Evolutionary conservation across 306 rosid genomes (phyloP).

Genomic region (Alnus rubra): DNA sequence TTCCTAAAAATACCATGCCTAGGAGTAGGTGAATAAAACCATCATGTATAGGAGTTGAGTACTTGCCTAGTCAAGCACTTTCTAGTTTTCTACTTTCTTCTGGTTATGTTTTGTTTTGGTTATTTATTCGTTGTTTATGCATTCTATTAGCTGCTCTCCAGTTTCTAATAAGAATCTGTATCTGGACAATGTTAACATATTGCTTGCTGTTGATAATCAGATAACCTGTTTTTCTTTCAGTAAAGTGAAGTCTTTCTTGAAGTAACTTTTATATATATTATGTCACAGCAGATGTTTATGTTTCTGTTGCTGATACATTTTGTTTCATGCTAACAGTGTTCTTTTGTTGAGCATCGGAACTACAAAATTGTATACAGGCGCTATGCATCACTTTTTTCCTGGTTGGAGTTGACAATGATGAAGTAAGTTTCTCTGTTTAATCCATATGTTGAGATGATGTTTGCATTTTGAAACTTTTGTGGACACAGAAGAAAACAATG

Average conservation of each 20-base stretch:
- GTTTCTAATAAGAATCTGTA: background rate
- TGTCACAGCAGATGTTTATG: slow-evolving; percentile 1
- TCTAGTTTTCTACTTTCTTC: slow-evolving; percentile 2
- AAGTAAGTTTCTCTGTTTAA: slow-evolving; percentile 45
- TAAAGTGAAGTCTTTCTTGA: background rate
- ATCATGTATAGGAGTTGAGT: background rate
- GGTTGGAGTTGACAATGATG: slow-evolving; percentile 92
- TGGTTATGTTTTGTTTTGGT: background rate
- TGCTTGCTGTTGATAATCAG: background rate
- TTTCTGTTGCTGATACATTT: slow-evolving; percentile 32
- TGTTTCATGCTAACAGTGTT: slow-evolving; percentile 63
- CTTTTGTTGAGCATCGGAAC: slow-evolving; percentile 97
- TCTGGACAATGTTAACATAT: background rate
- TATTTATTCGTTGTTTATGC: background rate
- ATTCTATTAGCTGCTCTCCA: background rate
- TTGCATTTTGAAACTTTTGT: background rate
- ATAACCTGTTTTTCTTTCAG: background rate
- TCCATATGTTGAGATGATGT: slow-evolving; percentile 10
- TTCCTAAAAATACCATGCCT: background rate
- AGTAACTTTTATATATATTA: background rate
- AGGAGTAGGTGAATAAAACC: background rate
- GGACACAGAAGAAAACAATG: slow-evolving; percentile 2
- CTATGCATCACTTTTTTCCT: slow-evolving; percentile 90
- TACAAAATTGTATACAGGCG: slow-evolving; percentile 95
- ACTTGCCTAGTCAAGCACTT: background rate